phyloP scores from a whole-genome alignment of 2,329 filamentous ascomycete species.

The Cytospora leucostoma region DNA sequence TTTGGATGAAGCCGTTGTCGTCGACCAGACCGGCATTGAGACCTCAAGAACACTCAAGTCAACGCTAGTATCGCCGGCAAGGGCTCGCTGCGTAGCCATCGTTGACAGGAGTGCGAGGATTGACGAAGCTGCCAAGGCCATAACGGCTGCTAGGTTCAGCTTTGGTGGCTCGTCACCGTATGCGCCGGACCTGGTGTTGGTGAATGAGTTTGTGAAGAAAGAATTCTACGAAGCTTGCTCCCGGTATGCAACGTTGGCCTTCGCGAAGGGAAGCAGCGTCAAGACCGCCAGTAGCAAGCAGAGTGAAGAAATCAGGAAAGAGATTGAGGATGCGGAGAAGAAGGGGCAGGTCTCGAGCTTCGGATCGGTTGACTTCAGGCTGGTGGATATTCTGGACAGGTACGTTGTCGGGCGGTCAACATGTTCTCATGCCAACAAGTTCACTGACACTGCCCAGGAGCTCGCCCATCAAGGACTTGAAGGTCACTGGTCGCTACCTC shows the following conservation, averaged over 20 bases:
- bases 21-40: slow-evolving; percentile 33
- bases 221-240: slow-evolving; percentile 54
- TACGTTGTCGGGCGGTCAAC: slow-evolving; percentile 20
- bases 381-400: slow-evolving; percentile 34
- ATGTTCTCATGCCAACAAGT: not conserved
- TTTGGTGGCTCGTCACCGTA: slow-evolving; percentile 61
- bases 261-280: slow-evolving; percentile 28
- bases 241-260: slow-evolving; percentile 38
- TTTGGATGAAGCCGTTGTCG: slow-evolving; percentile 30
- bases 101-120: slow-evolving; percentile 63
- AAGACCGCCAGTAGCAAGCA: slow-evolving; percentile 29
- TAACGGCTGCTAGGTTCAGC: slow-evolving; percentile 55
- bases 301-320: slow-evolving; percentile 30
- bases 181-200: slow-evolving; percentile 62
- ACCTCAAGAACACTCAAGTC: not conserved
- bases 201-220: slow-evolving; percentile 63
- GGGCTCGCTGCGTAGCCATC: slow-evolving; percentile 47
- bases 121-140: slow-evolving; percentile 50
- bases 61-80: slow-evolving; percentile 28
- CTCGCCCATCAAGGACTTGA: slow-evolving; percentile 31
- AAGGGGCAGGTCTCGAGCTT: slow-evolving; percentile 33
- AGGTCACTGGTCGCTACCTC: slow-evolving; percentile 34
- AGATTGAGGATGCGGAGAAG: slow-evolving; percentile 33
- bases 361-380: slow-evolving; percentile 32
- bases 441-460: slow-evolving; percentile 25